These are phyloP conservation scores for Hypoxylon subgilvum DNA, from an alignment of 495 filamentous ascomycete species.

Conservation along the genomic window DNA sequence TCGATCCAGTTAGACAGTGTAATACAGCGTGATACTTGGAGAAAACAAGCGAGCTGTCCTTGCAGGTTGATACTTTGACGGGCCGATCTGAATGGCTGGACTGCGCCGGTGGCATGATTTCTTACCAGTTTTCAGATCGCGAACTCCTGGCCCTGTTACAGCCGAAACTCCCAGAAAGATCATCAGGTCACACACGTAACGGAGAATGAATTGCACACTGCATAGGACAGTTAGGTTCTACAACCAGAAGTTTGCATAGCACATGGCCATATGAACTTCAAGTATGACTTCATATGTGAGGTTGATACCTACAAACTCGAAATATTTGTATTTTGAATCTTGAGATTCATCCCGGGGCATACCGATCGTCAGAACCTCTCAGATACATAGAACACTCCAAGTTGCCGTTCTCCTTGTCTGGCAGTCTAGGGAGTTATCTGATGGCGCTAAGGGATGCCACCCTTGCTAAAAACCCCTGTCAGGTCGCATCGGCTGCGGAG, in stretches of 20 bases:
- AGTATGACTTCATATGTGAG: too few relatives aligned
- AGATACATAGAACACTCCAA: too few relatives aligned
- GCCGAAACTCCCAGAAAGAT: constrained; percentile 11
- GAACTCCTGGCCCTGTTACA: neutral
- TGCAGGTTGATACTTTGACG: constrained; percentile 15
- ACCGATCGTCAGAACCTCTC: too few relatives aligned
- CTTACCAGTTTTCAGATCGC: constrained; percentile 22
- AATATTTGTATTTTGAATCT: too few relatives aligned
- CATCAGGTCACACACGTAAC: constrained; percentile 16
- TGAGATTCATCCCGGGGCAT: too few relatives aligned
- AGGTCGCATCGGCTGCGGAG: too few relatives aligned
- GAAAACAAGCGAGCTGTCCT: constrained; percentile 22
- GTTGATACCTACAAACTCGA: too few relatives aligned
- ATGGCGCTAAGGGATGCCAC: constrained; percentile 34
- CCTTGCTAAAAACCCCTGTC: too few relatives aligned
- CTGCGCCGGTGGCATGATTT: constrained; percentile 22
- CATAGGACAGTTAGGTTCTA: too few relatives aligned
- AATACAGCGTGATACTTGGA: constrained; percentile 6
- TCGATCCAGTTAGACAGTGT: constrained; percentile 11
- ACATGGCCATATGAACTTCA: too few relatives aligned
- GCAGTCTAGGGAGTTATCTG: constrained; percentile 39
- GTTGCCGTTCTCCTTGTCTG: too few relatives aligned
- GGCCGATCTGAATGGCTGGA: constrained; percentile 17
- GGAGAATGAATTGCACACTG: neutral
- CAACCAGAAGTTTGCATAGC: too few relatives aligned